These are phyloP conservation scores for Ceratocystis destructans DNA, from an alignment of 2,329 filamentous ascomycete genomes.

Conservation along the genomic window DNA sequence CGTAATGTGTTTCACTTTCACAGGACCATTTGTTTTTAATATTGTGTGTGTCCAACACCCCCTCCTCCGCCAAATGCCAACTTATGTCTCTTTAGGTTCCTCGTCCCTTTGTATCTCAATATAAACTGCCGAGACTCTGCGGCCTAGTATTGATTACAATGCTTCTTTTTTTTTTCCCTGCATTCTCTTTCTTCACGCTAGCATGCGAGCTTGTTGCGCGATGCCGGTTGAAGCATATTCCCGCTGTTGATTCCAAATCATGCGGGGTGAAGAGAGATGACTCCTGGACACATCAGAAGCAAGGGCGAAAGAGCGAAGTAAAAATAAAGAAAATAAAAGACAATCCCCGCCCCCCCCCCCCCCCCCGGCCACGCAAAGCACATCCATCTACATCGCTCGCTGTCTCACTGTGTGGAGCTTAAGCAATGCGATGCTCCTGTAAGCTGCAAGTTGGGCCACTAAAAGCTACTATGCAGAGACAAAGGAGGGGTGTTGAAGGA, in stretches of 20 bases:
- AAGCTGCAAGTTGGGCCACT: background rate
- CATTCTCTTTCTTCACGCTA: background rate
- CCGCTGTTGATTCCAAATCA: slow-evolving; percentile 1
- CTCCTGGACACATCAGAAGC: too few species aligned
- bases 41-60: too few species aligned
- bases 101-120: background rate
- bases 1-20: too few species aligned
- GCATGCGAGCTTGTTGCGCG: background rate
- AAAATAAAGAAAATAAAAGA: background rate
- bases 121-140: background rate
- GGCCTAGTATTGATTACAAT: background rate
- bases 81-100: too few species aligned
- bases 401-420: background rate
- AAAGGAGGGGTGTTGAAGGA: background rate
- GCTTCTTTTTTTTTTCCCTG: background rate
- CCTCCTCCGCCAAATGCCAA: too few species aligned
- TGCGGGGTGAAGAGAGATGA: background rate
- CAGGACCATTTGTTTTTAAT: too few species aligned
- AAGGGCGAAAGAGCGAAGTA: too few species aligned
- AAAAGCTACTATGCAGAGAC: background rate
- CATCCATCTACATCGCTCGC: background rate
- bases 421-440: background rate
- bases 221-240: background rate
- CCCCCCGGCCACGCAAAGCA: background rate
- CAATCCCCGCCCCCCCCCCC: too few species aligned